A percentile compares a stretch with the other conserved stretches of the same genome.
Evolutionary conservation across 331 rosid species (phyloP).

Genomic region (Malus hybrid): DNA sequence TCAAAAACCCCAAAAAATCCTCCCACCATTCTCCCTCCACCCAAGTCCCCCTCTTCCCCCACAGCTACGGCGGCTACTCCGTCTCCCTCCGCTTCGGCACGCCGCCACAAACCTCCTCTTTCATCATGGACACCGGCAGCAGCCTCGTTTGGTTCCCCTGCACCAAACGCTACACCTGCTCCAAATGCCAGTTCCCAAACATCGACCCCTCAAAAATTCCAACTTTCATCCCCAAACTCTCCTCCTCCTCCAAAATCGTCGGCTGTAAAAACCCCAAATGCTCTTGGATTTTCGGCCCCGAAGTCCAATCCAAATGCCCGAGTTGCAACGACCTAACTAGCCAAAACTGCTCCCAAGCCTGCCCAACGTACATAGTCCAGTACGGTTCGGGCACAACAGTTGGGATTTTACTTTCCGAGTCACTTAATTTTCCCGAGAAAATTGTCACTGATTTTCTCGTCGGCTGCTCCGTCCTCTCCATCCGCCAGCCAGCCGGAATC

Average conservation of each 20-base stretch:
- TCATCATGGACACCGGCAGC: constrained; percentile 77
- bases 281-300: constrained; percentile 43
- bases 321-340: constrained; percentile 41
- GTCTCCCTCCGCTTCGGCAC: constrained; percentile 65
- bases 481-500: constrained; percentile 68
- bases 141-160: constrained; percentile 93
- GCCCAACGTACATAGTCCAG: constrained; percentile 57
- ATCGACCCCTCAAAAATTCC: constrained; percentile 31
- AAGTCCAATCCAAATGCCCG: constrained; percentile 37
- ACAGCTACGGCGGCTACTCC: constrained; percentile 78
- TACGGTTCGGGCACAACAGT: constrained; percentile 72
- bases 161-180: constrained; percentile 62
- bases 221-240: constrained; percentile 51
- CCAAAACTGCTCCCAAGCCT: constrained; percentile 31
- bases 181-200: constrained; percentile 54
- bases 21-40: neutral
- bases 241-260: constrained; percentile 46
- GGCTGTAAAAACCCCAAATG: constrained; percentile 80
- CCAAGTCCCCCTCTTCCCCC: constrained; percentile 35
- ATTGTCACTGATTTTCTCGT: constrained; percentile 38
- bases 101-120: constrained; percentile 51
- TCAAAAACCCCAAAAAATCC: constrained; percentile 35
- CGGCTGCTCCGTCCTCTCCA: constrained; percentile 75
- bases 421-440: constrained; percentile 39
- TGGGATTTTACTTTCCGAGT: constrained; percentile 56